A percentile compares a stretch with the other conserved stretches of the same genome.
phyloP scores from a whole-genome alignment of 2,329 filamentous ascomycete genomes.

The Fusarium devonianum region DNA sequence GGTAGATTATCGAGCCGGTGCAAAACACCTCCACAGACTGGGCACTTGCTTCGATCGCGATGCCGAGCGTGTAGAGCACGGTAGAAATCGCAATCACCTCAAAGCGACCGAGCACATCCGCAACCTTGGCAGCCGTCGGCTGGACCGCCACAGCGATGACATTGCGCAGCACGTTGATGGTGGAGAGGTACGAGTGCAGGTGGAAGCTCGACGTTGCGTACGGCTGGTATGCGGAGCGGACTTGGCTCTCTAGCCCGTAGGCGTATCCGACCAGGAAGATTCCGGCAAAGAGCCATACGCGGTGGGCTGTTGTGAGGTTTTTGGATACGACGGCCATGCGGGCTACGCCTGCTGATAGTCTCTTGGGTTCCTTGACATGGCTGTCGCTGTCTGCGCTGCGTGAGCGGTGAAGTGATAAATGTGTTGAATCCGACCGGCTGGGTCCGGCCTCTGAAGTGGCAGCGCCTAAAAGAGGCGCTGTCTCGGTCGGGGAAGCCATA shows the following conservation, averaged over 20 bases:
- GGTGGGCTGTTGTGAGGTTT: conserved; percentile 55
- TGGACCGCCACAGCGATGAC: conserved; percentile 67
- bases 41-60: conserved; percentile 61
- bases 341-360: conserved; percentile 53
- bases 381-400: neutral
- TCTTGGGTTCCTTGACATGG: conserved; percentile 10
- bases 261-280: conserved; percentile 68
- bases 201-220: conserved; percentile 60
- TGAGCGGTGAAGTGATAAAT: conserved; percentile 15
- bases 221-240: conserved; percentile 61
- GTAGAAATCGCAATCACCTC: conserved; percentile 64
- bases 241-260: conserved; percentile 63
- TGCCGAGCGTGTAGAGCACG: conserved; percentile 62
- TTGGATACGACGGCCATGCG: conserved; percentile 59
- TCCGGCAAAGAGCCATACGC: conserved; percentile 60
- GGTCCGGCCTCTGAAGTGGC: neutral
- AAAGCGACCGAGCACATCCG: conserved; percentile 68
- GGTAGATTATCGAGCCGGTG: conserved; percentile 63
- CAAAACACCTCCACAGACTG: conserved; percentile 58
- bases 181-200: conserved; percentile 63
- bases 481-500: conserved; percentile 18
- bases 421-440: neutral
- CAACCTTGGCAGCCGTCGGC: conserved; percentile 67
- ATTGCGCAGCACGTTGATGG: conserved; percentile 64
- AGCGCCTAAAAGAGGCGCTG: conserved; percentile 22